A percentile compares a stretch with the other conserved stretches of the same genome.
Evolutionary conservation across 2,329 filamentous ascomycete species (phyloP).

Genomic region (Colletotrichum viniferum): DNA sequence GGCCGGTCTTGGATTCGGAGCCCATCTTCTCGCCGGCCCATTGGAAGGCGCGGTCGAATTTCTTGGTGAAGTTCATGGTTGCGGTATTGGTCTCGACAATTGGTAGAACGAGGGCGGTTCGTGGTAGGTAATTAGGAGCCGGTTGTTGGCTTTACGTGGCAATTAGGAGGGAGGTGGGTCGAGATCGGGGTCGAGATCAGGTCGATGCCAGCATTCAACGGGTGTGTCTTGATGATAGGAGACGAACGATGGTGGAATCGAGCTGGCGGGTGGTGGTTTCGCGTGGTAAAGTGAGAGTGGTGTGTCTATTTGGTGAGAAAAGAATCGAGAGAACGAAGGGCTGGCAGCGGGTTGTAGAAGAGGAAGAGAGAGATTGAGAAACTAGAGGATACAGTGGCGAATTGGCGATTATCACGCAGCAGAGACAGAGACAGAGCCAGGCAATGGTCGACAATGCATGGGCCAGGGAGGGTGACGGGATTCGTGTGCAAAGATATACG

Average conservation of each 20-base stretch:
- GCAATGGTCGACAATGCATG: conserved; percentile 17
- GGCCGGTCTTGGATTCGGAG: conserved; percentile 82
- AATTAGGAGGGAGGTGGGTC: background rate
- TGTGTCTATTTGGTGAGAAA: background rate
- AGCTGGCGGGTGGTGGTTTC: background rate
- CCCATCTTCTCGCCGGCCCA: conserved; percentile 98
- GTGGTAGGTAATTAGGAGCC: background rate
- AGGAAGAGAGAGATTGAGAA: background rate
- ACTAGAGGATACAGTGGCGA: conserved; percentile 4
- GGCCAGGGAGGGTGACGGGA: background rate
- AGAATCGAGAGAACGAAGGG: background rate
- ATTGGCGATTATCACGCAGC: conserved; percentile 1
- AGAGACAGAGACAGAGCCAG: conserved; percentile 3
- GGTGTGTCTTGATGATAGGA: background rate
- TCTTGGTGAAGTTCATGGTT: conserved; percentile 71
- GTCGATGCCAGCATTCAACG: conserved; percentile 19
- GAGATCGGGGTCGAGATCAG: background rate
- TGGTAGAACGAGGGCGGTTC: background rate
- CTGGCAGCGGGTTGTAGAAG: background rate
- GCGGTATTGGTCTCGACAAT: background rate
- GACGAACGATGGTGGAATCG: background rate
- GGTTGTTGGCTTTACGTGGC: background rate
- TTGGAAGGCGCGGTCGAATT: conserved; percentile 94
- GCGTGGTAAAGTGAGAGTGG: conserved; percentile 1
- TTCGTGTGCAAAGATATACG: background rate